Evolutionary conservation across 73 alveolate species (phyloP).

Genomic region (Effrenium voratum): DNA sequence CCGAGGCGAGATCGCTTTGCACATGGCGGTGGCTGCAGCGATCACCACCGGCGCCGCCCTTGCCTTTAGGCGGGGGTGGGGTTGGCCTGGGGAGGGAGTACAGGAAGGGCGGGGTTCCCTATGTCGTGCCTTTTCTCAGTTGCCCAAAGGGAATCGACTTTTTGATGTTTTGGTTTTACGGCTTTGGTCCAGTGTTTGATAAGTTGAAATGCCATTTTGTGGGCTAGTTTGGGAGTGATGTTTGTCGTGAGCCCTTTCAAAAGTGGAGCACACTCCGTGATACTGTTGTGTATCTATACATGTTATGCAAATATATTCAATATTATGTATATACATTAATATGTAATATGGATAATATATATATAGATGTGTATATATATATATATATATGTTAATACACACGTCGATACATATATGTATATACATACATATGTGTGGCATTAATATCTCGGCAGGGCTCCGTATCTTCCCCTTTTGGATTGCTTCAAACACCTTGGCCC

Average conservation of each 20-base stretch:
- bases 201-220: neutral
- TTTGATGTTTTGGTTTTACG: too few species aligned
- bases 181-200: too few species aligned
- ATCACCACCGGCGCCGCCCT: conserved; percentile 9
- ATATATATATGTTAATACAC: neutral
- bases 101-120: too few species aligned
- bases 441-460: neutral
- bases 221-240: neutral
- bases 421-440: neutral
- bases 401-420: neutral
- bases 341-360: neutral
- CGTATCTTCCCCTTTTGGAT: neutral
- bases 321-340: neutral
- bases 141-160: too few species aligned
- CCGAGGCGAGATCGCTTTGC: neutral
- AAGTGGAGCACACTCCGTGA: neutral
- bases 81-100: too few species aligned
- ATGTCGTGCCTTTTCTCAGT: too few species aligned
- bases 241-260: neutral
- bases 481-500: neutral
- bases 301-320: neutral
- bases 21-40: conserved; percentile 36
- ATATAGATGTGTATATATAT: neutral
- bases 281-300: neutral
- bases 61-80: conserved; percentile 33